Conservation (phyloP, 192 early-diverging fungal genomes). For the Pilaira anomala region DNA sequence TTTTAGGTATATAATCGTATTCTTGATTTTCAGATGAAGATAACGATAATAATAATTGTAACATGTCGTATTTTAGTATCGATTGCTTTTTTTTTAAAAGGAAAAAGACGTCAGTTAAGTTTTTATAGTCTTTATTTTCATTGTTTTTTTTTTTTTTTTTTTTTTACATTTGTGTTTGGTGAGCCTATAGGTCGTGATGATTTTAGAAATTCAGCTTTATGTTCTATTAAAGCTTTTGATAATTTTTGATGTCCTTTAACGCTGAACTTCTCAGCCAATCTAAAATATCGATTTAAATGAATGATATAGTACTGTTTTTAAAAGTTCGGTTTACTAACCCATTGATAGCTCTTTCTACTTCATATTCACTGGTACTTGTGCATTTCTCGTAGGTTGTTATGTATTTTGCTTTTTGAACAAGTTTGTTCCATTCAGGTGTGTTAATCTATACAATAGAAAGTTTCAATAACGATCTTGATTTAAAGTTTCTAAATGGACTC, state of each 20-base stretch:
- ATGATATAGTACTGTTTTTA: background rate
- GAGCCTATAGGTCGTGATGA: slow-evolving; percentile 1
- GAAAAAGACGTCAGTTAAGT: background rate
- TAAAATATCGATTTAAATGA: background rate
- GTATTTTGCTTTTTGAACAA: slow-evolving; percentile 9
- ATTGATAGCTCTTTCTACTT: slow-evolving; percentile 14
- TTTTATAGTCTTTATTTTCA: background rate
- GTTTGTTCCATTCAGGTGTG: slow-evolving; percentile 4
- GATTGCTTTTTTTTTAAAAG: background rate
- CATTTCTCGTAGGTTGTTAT: slow-evolving; percentile 11
- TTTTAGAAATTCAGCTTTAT: slow-evolving; percentile 7
- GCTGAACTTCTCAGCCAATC: slow-evolving; percentile 16
- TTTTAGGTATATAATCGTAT: background rate
- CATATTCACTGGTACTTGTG: slow-evolving; percentile 24
- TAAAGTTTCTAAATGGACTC: background rate
- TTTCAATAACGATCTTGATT: background rate
- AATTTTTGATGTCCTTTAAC: slow-evolving; percentile 17
- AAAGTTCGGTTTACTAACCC: background rate
- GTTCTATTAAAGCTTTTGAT: background rate
- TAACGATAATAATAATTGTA: slow-evolving; percentile 9
- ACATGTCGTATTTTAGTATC: slow-evolving; percentile 21
- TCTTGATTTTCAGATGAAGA: background rate
- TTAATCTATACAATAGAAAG: slow-evolving; percentile 4
- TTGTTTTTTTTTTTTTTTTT: background rate
- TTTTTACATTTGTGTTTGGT: background rate